phyloP scores from a whole-genome alignment of 495 filamentous ascomycete genomes.

The Aspergillus bertholletiae region DNA sequence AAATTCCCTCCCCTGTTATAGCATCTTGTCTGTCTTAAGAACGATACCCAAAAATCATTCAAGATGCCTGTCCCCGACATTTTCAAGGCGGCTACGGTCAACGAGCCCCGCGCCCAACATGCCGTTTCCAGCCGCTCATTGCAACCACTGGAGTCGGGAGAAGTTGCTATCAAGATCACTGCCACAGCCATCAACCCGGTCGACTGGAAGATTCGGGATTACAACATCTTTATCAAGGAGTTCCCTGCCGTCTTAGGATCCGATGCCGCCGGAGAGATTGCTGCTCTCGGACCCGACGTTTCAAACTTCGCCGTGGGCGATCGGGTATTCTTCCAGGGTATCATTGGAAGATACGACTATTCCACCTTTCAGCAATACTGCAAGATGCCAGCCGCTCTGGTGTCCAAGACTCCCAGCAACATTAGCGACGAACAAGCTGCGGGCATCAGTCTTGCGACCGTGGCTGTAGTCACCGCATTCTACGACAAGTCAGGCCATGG shows the following conservation, averaged over 20 bases:
- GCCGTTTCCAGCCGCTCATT: conserved; percentile 8
- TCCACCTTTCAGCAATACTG: conserved; percentile 39
- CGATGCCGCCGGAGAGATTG: conserved; percentile 37
- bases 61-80: conserved; percentile 8
- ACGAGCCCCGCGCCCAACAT: conserved; percentile 3
- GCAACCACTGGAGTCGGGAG: not conserved
- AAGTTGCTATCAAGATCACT: conserved; percentile 33
- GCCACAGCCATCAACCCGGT: conserved; percentile 45
- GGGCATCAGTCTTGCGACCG: conserved; percentile 35
- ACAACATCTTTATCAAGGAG: conserved; percentile 19
- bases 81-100: conserved; percentile 14
- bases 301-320: conserved; percentile 25
- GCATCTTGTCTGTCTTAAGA: too few species aligned
- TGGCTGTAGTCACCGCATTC: conserved; percentile 30
- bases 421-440: conserved; percentile 39
- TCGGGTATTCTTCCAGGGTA: conserved; percentile 32
- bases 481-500: conserved; percentile 22
- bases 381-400: conserved; percentile 26
- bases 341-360: conserved; percentile 26
- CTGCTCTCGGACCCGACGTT: conserved; percentile 30
- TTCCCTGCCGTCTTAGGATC: conserved; percentile 40
- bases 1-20: too few species aligned
- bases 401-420: conserved; percentile 28
- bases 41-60: too few species aligned
- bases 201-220: conserved; percentile 33